A percentile compares a stretch with the other conserved stretches of the same genome.
phyloP scores from a whole-genome alignment of 495 filamentous ascomycete species.

The Penicillium robsamsonii region DNA sequence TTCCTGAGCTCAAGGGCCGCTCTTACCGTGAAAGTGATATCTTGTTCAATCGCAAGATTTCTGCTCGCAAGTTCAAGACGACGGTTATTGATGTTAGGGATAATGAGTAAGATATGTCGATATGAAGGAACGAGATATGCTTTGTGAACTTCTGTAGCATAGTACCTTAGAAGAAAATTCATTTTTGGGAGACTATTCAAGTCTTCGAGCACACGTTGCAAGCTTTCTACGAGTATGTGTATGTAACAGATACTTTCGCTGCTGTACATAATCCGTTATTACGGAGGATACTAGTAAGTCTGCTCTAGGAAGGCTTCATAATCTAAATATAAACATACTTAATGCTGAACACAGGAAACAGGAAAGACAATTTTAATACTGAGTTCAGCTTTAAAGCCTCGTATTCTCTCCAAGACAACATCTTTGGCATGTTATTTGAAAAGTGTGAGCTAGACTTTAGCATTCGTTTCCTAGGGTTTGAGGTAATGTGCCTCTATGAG shows the following conservation, averaged over 20 bases:
- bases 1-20: constrained; percentile 42
- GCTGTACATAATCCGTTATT: background rate
- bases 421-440: too few relatives aligned
- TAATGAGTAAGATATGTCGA: constrained; percentile 40
- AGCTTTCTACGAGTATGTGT: background rate
- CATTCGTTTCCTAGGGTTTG: too few relatives aligned
- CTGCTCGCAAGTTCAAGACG: constrained; percentile 37
- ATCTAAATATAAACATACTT: background rate
- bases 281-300: background rate
- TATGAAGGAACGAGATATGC: background rate
- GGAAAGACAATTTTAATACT: too few relatives aligned
- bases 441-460: too few relatives aligned
- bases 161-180: background rate
- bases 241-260: background rate
- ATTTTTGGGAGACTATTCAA: background rate
- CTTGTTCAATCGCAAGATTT: constrained; percentile 37
- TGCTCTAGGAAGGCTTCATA: background rate
- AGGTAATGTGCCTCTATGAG: background rate
- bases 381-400: too few relatives aligned
- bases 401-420: too few relatives aligned
- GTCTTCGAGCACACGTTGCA: background rate
- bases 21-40: constrained; percentile 44
- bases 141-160: background rate
- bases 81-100: constrained; percentile 51
- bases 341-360: too few relatives aligned